phyloP scores from a whole-genome alignment of 441 rosid genomes.

The Brassica hybrid region DNA sequence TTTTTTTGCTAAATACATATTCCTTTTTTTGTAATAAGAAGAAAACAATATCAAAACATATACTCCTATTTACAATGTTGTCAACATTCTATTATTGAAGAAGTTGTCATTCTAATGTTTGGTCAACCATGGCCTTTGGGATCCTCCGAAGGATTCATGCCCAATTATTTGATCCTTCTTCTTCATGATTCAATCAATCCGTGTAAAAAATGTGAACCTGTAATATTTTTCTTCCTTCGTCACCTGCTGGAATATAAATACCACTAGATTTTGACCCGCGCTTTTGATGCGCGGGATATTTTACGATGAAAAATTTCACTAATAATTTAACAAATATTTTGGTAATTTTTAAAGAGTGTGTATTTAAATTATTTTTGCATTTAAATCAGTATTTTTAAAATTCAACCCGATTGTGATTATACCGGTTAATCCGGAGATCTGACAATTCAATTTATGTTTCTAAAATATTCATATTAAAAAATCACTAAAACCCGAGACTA shows the following conservation, averaged over 20 bases:
- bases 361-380: no score
- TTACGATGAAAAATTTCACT: no score
- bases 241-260: conserved; percentile 31
- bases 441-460: no score
- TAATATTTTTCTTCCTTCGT: conserved; percentile 6
- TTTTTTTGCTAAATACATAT: background rate
- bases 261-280: no score
- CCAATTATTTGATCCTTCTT: conserved; percentile 35
- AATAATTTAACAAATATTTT: background rate
- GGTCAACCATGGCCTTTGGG: conserved; percentile 52
- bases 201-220: conserved; percentile 15
- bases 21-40: conserved; percentile 2
- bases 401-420: no score
- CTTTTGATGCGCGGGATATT: no score
- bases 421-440: no score
- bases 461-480: no score
- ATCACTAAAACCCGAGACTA: no score
- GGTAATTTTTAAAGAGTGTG: no score
- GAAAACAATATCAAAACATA: conserved; percentile 12
- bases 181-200: conserved; percentile 27
- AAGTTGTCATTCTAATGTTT: conserved; percentile 48
- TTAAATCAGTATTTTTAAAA: no score
- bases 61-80: conserved; percentile 17
- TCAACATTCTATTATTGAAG: conserved; percentile 43
- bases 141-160: conserved; percentile 48